Evolutionary conservation across 2,329 filamentous ascomycete genomes (phyloP).

Genomic region (Pezicula neosporulosa): DNA sequence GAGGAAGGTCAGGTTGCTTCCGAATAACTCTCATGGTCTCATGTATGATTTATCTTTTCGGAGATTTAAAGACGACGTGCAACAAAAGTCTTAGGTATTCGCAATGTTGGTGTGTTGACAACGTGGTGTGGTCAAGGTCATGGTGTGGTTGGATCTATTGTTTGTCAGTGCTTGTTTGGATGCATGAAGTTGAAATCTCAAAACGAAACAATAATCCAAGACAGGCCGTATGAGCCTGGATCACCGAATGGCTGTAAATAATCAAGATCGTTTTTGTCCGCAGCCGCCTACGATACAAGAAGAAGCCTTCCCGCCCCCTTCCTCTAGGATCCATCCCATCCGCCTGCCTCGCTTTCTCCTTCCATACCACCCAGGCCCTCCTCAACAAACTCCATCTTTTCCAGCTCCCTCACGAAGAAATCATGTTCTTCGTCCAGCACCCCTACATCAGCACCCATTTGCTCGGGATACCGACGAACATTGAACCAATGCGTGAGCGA

Average conservation of each 20-base stretch:
- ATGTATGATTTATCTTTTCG: background rate
- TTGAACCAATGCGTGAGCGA: constrained; percentile 96
- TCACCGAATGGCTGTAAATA: too few relatives aligned
- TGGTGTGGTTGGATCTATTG: background rate
- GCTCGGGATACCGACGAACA: constrained; percentile 74
- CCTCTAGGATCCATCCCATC: constrained; percentile 13
- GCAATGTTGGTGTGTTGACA: background rate
- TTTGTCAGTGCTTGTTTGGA: background rate
- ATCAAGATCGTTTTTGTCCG: too few relatives aligned
- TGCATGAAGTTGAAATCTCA: too few relatives aligned
- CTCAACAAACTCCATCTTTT: constrained; percentile 56
- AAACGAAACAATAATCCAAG: too few relatives aligned
- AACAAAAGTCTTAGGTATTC: background rate
- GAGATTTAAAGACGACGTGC: background rate
- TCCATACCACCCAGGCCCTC: constrained; percentile 26
- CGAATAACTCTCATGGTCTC: too few relatives aligned
- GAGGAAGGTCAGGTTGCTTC: too few relatives aligned
- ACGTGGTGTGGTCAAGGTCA: background rate
- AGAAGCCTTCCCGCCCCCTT: background rate
- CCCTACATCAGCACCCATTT: constrained; percentile 54
- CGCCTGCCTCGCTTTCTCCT: constrained; percentile 22
- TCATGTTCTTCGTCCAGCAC: constrained; percentile 71
- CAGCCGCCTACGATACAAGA: too few relatives aligned
- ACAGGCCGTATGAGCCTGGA: too few relatives aligned
- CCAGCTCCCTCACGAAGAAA: constrained; percentile 75